Conservation (phyloP, 1,139 yeast species). For the Debaryomyces subglobosus region DNA sequence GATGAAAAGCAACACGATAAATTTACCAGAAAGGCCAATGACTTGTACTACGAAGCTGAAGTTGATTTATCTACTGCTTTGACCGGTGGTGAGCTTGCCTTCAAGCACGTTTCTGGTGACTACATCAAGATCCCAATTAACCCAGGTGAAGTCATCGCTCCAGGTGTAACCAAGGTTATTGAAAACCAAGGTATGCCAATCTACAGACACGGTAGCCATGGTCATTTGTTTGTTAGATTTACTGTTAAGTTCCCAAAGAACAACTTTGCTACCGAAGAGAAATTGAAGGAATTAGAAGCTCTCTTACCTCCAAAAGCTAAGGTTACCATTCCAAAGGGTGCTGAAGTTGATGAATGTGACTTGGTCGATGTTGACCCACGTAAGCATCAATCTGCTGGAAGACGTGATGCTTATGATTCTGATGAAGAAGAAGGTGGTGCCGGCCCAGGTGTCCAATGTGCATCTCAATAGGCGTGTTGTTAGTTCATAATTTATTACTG, state of each 20-base stretch:
- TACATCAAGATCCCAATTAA: conserved; percentile 78
- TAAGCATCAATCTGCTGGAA: conserved; percentile 53
- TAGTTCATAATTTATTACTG: not conserved
- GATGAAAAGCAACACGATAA: conserved; percentile 84
- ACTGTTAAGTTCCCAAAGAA: conserved; percentile 70
- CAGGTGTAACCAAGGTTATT: conserved; percentile 78
- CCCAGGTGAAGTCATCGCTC: conserved; percentile 93
- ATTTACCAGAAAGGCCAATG: conserved; percentile 89
- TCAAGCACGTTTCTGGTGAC: conserved; percentile 88
- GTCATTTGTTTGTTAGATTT: conserved; percentile 73
- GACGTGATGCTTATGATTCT: conserved; percentile 62
- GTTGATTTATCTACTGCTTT: conserved; percentile 91
- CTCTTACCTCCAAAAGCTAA: conserved; percentile 68
- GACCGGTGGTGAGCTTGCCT: conserved; percentile 90
- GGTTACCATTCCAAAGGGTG: conserved; percentile 59
- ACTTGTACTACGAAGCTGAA: conserved; percentile 82
- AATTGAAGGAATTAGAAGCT: conserved; percentile 63
- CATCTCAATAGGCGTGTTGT: conserved; percentile 60
- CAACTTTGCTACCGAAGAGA: conserved; percentile 66
- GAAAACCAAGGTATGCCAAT: conserved; percentile 97
- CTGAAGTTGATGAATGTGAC: conserved; percentile 82
- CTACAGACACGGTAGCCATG: conserved; percentile 73
- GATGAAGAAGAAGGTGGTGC: conserved; percentile 65
- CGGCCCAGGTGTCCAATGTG: conserved; percentile 86
- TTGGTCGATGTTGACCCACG: conserved; percentile 63